Evolutionary conservation across 768 basidiomycete species (phyloP), one percentile per base, ranked within the genome.

Genomic region (Auricularia sp.): DNA sequence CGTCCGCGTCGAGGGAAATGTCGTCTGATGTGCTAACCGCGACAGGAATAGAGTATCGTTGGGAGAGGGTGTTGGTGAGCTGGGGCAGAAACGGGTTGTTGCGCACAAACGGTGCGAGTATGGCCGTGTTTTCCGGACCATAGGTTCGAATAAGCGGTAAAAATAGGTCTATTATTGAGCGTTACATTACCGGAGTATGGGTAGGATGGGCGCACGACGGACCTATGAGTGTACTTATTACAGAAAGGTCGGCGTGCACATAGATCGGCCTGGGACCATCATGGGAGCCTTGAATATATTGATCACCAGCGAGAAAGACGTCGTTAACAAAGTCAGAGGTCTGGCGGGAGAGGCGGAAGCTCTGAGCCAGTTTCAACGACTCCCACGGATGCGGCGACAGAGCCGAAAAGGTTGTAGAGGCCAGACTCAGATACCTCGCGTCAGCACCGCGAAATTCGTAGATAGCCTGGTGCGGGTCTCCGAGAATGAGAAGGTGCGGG

Each of bases 401-500:
- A 18, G 36, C 23, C 1, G 64, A 64, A 39, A 64, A 64, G 36
- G 36, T 39, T 23, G 33, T 36, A 21, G 58, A 23, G 14, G 64
- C 12, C 23, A 61, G n/a, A 16, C 29, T 12, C 16, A 64, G 29
- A 21, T 64, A 64, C 35, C 64, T 23, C 4, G 56, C 58, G 36
- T 64, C 64, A 4, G 64, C 64, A 44, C 59, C 59, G 36, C 42
- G 36, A 44, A 61, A 64, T 18, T 61, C 36, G 64, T 64, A 64
- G 64, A 64, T 64, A 6, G 64, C 56, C 36, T 64, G 64, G 23
- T 39, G 2, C 3, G n/a, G 29, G 39, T 64, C 64, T 0, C 64
- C 64, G 12, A 64, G 59, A 12, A 42, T 35, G 39, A 64, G 56
- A 23, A 64, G 4, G 14, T 54, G 21, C 23, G 64, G 64, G 8